These are phyloP conservation scores for Sarocladium kiliense DNA, from an alignment of 2,329 filamentous ascomycete genomes.

Conservation along the genomic window DNA sequence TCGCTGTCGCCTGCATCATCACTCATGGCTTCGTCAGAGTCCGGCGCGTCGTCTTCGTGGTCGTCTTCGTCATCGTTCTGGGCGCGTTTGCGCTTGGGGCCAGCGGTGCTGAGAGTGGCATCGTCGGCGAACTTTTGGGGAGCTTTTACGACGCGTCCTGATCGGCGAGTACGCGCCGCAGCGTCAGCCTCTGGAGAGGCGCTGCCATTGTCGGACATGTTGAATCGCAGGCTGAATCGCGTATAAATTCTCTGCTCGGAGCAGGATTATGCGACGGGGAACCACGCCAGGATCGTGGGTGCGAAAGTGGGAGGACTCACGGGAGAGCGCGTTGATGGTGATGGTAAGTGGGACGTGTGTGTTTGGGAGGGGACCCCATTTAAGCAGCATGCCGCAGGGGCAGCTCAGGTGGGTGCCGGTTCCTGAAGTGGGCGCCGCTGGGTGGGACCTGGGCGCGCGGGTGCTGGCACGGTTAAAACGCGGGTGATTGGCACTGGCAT, in stretches of 20 bases:
- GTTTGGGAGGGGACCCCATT: slow-evolving; percentile 7
- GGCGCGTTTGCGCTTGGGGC: slow-evolving; percentile 54
- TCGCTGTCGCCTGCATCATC: slow-evolving; percentile 35
- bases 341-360: slow-evolving; percentile 7
- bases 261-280: slow-evolving; percentile 11
- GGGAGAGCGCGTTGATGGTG: slow-evolving; percentile 10
- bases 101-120: slow-evolving; percentile 29
- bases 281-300: slow-evolving; percentile 11
- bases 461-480: slow-evolving; percentile 3
- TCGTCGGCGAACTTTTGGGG: slow-evolving; percentile 57
- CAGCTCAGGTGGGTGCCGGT: not conserved
- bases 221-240: slow-evolving; percentile 18
- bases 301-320: slow-evolving; percentile 12
- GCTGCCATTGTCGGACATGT: slow-evolving; percentile 50
- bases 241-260: slow-evolving; percentile 14
- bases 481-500: not conserved
- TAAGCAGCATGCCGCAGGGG: not conserved
- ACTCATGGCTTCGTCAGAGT: slow-evolving; percentile 42
- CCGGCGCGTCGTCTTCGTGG: slow-evolving; percentile 40
- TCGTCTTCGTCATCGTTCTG: slow-evolving; percentile 43
- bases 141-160: slow-evolving; percentile 60
- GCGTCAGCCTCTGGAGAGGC: slow-evolving; percentile 45
- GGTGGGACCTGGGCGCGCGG: too few species aligned
- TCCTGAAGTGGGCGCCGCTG: not conserved
- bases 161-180: slow-evolving; percentile 54